Conservation (phyloP, 208 protist genomes). For the Acanthamoeba royreba region DNA sequence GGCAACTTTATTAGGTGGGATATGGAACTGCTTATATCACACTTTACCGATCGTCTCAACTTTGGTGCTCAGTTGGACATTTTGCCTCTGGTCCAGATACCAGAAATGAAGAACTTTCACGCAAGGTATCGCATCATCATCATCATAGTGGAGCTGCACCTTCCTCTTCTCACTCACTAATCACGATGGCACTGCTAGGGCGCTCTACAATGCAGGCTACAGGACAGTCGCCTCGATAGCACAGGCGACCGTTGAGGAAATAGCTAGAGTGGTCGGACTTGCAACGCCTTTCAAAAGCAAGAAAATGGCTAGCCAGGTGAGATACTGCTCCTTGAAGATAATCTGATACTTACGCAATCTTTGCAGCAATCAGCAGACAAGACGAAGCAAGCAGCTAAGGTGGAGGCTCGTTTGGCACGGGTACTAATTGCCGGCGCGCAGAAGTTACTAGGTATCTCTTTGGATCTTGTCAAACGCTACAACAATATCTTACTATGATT, state of each 20-base stretch:
- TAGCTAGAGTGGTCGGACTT: background rate
- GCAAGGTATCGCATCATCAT: constrained; percentile 5
- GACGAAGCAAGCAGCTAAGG: background rate
- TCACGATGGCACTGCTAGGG: no score
- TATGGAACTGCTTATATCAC: constrained; percentile 84
- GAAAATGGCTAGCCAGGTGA: background rate
- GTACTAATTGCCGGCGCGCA: background rate
- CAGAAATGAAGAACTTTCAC: constrained; percentile 52
- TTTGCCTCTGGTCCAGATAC: constrained; percentile 88
- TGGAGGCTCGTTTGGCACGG: background rate
- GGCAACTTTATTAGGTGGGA: constrained; percentile 61
- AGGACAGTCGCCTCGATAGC: constrained; percentile 56
- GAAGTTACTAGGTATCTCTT: constrained; percentile 1
- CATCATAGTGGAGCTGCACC: background rate
- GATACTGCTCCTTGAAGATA: background rate
- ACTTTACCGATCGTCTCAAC: constrained; percentile 85
- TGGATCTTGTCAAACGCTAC: no score
- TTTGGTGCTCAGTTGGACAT: constrained; percentile 89
- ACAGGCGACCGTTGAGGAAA: constrained; percentile 4
- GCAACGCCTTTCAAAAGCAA: background rate
- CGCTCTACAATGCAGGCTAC: constrained; percentile 67
- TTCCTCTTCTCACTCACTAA: background rate
- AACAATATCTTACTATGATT: no score
- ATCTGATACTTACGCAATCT: background rate
- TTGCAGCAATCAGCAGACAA: background rate